Evolutionary conservation across 2,329 filamentous ascomycete genomes (phyloP), one percentile per base, ranked within the genome.

Genomic region (Colletotrichum liriopes): DNA sequence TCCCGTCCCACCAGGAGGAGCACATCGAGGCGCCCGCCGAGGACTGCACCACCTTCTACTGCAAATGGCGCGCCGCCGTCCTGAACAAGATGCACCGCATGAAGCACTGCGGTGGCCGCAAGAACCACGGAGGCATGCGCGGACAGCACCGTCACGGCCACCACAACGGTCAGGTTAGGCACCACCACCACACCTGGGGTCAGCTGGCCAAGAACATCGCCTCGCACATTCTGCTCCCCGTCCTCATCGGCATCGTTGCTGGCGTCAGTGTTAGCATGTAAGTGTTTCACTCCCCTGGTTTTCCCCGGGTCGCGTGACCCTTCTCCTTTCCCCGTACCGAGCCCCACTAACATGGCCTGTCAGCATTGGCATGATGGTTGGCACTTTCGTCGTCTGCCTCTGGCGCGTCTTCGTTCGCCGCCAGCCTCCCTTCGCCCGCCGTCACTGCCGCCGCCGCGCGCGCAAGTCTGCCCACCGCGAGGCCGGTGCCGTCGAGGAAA

Each of bases 221-320:
- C 74, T 84, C 90, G 47, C 89, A 92, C 73, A 87, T 94, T 55
- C 80, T 94, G 59, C 84, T 94, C 49, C 93, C 93, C 1, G 85
- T 94, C 65, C 82, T 93, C 64, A 86, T 94, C 74, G 93, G 93
- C 71, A 86, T 94, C 74, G 86, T 90, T 32, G 91, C 91, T 55
- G 93, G 93, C 77, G 87, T 94, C 66, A 86, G 87, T 39, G 90
- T 92, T 74, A 92, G 92, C 81, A 80, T 93, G 86, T 89, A 84
- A 79, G 86, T 85, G 74, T 58, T 45, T 35, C 7, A 37, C 18
- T 47, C 51, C 54, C 59, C 45, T 58, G 45, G 5, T n/a, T 6
- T 65, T 32, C 32, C 41, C 32, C 43, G 45, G 55, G 35, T 37
- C 51, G 29, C 11, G n/a, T 18, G 29, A 39, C 5, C 35, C 20